These are phyloP conservation scores for Tuber indicum DNA, from an alignment of 495 filamentous ascomycete species.

Conservation along the genomic window DNA sequence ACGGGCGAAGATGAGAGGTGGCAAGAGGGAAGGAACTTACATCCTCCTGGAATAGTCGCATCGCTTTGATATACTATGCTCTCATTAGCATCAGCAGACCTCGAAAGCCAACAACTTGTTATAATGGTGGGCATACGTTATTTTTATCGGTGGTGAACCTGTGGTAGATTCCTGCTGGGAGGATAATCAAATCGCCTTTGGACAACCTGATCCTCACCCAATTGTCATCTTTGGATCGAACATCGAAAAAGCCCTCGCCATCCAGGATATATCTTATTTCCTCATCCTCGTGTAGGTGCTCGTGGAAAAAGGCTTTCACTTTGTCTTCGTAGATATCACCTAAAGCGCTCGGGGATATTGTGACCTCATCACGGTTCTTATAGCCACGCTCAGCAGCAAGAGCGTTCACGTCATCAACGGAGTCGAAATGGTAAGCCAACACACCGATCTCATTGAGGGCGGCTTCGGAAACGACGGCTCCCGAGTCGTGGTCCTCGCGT, in stretches of 20 bases:
- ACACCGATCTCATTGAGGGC: constrained; percentile 72
- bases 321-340: constrained; percentile 82
- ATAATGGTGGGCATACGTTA: constrained; percentile 56
- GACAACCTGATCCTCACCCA: constrained; percentile 81
- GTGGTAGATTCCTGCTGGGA: constrained; percentile 96
- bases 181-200: constrained; percentile 70
- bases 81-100: constrained; percentile 10
- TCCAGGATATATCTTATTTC: constrained; percentile 96
- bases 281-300: constrained; percentile 97
- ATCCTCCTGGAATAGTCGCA: constrained; percentile 96
- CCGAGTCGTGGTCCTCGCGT: constrained; percentile 80
- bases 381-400: constrained; percentile 73
- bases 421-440: constrained; percentile 61
- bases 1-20: background rate
- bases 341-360: constrained; percentile 81
- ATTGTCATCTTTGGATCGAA: constrained; percentile 60
- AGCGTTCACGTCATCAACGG: constrained; percentile 50
- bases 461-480: constrained; percentile 53
- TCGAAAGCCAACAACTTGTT: background rate
- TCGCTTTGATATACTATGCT: constrained; percentile 80
- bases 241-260: constrained; percentile 89
- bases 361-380: constrained; percentile 90
- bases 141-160: constrained; percentile 87
- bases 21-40: constrained; percentile 14
- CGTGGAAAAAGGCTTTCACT: constrained; percentile 84